Base-by-base conservation (phyloP, 2,329 filamentous ascomycete species). In the Microdochium bolleyi region DNA sequence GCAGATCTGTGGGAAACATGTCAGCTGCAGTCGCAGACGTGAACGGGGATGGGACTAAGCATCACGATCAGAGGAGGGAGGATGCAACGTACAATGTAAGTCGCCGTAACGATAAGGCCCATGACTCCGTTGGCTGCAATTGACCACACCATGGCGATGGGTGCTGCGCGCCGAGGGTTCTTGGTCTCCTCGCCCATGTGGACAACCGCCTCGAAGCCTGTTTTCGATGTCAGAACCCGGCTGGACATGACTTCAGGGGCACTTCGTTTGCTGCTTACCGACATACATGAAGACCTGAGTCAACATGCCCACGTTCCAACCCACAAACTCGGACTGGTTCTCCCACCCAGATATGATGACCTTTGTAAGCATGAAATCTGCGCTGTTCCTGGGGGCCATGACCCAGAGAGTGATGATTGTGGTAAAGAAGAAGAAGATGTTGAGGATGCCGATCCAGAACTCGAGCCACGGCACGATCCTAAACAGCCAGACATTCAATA, bases 161-260 rank as follows among this genome's bases (percentile, higher is more conserved):
- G 53, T 3, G 53, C 53, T 9, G 52, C 44, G n/a, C 49, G 52
- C 25, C 53, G 52, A 21, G 53, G 51, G 24, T 55, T 38, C 32
- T 55, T 55, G 7, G 53, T 53, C 49, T 55, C 53, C 24, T 55
- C 53, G 16, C 53, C 53, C 53, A 55, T 53, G 53, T 55, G 53
- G 27, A 55, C 51, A 14, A 55, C 38, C 1, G 34, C 51, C 14
- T 55, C 53, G 49, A 55, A 49, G 5, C 53, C 53, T 55, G 3
- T 7, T 3, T 21, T 19, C 14, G 16, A 7, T 10, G 19, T 3
- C n/a, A 2, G 34, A 24, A 9, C 22, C 16, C 24, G 48, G 24
- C 21, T 46, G 30, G 13, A 3, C 34, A 50, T 32, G 9, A 22
- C 19, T 3, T 11, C 13, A 22, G 5, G 22, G 41, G 37, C 7